Evolutionary conservation across 768 basidiomycete species (phyloP).

Genomic region (Suillus subaureus): DNA sequence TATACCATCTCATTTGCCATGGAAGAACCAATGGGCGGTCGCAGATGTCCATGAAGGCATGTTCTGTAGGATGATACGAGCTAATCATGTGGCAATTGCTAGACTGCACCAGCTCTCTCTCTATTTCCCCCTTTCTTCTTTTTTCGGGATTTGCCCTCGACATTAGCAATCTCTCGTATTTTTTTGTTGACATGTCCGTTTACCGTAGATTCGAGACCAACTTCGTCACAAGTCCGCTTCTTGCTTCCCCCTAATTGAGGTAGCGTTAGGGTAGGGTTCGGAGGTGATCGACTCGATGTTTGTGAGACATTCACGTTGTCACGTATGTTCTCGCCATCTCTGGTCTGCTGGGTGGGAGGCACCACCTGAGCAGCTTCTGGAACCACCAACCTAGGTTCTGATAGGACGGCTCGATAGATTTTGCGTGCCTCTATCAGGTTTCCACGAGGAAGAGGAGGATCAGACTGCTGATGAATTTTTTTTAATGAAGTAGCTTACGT

Average conservation of each 20-base stretch:
- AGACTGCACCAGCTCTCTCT: constrained; percentile 7
- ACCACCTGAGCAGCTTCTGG: constrained; percentile 31
- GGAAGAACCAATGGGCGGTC: background rate
- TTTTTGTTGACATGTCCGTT: background rate
- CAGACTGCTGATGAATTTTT: background rate
- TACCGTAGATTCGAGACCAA: background rate
- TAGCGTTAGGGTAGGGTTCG: background rate
- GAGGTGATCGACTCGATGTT: background rate
- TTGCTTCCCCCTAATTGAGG: constrained; percentile 5
- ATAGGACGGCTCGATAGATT: constrained; percentile 79
- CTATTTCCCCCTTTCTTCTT: constrained; percentile 23
- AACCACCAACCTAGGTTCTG: constrained; percentile 69
- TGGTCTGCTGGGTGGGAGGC: background rate
- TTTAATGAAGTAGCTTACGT: constrained; percentile 48
- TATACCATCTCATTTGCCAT: background rate
- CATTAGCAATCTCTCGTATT: background rate
- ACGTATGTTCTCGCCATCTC: background rate
- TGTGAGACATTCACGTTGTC: background rate
- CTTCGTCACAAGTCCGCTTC: constrained; percentile 28
- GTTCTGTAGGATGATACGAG: background rate
- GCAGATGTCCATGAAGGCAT: background rate
- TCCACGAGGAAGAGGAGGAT: background rate
- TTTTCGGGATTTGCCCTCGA: constrained; percentile 18
- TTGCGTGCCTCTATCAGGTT: constrained; percentile 68
- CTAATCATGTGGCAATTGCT: background rate